Base-by-base conservation (phyloP, 2,329 filamentous ascomycete species). In the Microcyclosporella mali region DNA sequence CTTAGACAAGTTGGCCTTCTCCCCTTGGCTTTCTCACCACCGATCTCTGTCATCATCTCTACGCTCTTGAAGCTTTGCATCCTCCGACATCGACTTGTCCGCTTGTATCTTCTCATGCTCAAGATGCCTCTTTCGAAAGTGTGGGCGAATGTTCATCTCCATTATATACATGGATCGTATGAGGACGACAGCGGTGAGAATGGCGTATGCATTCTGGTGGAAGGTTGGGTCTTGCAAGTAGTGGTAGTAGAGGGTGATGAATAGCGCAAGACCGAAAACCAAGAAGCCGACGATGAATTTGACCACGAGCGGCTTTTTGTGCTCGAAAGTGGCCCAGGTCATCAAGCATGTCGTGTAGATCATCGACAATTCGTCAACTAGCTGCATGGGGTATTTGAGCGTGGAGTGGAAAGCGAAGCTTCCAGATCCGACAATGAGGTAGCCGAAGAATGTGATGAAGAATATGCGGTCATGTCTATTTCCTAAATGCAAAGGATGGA, bases 171-270 rank as follows among this genome's bases (percentile, higher is more conserved):
- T 82, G 55, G 81, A 84, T 27, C 84, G 79, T 40, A 84, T 69
- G 17, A 92, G 72, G 16, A 90, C 79, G 32, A 81, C 70, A 4
- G 74, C 73, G 0, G 86, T 92, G 33, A 94, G 68, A 3, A 84
- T 59, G 1, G 81, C 85, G 55, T 88, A 94, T 3, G 82, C 83
- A 47, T 79, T 81, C 61, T 94, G 86, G 66, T 94, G 88, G 63
- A 94, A 94, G 1, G 78, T 71, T 0, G 88, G 86, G 51, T 94
- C 82, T 60, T 89, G 86, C 12, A 88, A 79, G 49, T 85, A 79
- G 59, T 88, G 84, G 65, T 94, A 94, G 64, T 84, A 78, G 31
- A 84, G 71, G 11, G 87, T 92, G 62, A 94, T 89, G 56, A 81
- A 84, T 19, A 74, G 45, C 3, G 71, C 66, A 15, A 77, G 59